Conservation (phyloP, 352 stramenopile genomes). For the Pythium brachiatum region DNA sequence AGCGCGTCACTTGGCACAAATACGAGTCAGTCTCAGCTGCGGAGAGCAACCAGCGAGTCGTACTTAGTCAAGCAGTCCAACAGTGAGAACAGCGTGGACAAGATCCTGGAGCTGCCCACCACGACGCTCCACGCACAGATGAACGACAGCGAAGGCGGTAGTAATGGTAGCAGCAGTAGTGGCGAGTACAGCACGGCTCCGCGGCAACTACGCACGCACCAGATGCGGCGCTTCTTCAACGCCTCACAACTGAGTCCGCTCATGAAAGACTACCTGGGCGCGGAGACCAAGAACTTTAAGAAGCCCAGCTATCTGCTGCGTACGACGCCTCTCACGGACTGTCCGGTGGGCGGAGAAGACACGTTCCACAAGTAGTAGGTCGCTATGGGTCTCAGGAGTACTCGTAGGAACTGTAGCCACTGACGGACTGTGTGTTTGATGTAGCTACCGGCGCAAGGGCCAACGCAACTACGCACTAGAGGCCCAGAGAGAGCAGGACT, state of each 20-base stretch:
- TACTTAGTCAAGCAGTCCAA: conserved; percentile 46
- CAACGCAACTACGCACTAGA: conserved; percentile 47
- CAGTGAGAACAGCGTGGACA: conserved; percentile 57
- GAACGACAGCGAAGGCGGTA: not conserved
- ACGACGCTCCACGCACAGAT: not conserved
- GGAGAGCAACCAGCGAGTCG: conserved; percentile 49
- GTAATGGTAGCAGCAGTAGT: not conserved
- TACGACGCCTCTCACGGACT: conserved; percentile 67
- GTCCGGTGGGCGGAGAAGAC: conserved; percentile 72
- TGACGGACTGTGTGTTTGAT: conserved; percentile 1
- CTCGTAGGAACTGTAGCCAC: not conserved
- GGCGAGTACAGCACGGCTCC: conserved; percentile 4
- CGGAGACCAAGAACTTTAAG: conserved; percentile 55
- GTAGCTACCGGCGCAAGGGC: conserved; percentile 46
- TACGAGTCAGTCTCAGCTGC: conserved; percentile 5
- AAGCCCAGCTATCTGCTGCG: conserved; percentile 71
- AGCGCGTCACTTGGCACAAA: not conserved
- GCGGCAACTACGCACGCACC: conserved; percentile 45
- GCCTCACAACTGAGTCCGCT: conserved; percentile 74
- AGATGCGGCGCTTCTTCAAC: conserved; percentile 74
- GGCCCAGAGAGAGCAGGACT: conserved; percentile 49
- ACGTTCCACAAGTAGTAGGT: conserved; percentile 78
- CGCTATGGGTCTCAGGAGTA: not conserved
- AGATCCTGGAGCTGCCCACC: conserved; percentile 39
- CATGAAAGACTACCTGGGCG: conserved; percentile 74